Evolutionary conservation across 2,329 filamentous ascomycete genomes (phyloP).

Genomic region (Diaporthe amygdali): DNA sequence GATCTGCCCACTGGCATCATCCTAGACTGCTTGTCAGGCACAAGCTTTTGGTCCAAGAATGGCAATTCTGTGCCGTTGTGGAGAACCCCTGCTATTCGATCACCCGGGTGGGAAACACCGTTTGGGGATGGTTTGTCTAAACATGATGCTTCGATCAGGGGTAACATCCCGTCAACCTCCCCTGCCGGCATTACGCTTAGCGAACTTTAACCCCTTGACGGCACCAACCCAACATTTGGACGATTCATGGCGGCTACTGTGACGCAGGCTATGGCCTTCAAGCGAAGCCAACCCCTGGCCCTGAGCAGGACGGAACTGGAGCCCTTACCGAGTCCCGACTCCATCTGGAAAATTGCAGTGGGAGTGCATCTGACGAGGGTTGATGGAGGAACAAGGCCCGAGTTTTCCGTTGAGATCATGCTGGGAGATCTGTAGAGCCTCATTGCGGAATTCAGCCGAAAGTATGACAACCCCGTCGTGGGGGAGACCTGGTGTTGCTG

Average conservation of each 20-base stretch:
- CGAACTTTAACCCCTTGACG: not conserved
- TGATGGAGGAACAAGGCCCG: not conserved
- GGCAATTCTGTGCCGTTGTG: not conserved
- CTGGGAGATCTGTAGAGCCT: not conserved
- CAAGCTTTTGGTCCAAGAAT: not conserved
- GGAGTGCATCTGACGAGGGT: slow-evolving; percentile 3
- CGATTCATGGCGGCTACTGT: slow-evolving; percentile 21
- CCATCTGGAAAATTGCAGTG: slow-evolving; percentile 24
- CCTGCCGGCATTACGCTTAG: slow-evolving; percentile 8
- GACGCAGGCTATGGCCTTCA: not conserved
- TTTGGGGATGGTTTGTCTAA: not conserved
- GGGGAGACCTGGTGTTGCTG: not conserved
- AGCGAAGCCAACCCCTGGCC: not conserved
- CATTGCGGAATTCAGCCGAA: not conserved
- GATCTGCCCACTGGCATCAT: not conserved
- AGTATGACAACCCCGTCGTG: not conserved
- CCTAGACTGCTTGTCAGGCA: slow-evolving; percentile 1
- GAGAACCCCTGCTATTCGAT: slow-evolving; percentile 6
- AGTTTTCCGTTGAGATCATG: not conserved
- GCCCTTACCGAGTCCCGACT: not conserved
- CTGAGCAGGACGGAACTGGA: not conserved
- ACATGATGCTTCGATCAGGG: slow-evolving; percentile 12
- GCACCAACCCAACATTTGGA: not conserved
- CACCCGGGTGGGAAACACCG: slow-evolving; percentile 5
- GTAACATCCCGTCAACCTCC: not conserved